A percentile compares a stretch with the other conserved stretches of the same genome.
Evolutionary conservation across 2,329 filamentous ascomycete species (phyloP).

Genomic region (Thermoascus crustaceus): DNA sequence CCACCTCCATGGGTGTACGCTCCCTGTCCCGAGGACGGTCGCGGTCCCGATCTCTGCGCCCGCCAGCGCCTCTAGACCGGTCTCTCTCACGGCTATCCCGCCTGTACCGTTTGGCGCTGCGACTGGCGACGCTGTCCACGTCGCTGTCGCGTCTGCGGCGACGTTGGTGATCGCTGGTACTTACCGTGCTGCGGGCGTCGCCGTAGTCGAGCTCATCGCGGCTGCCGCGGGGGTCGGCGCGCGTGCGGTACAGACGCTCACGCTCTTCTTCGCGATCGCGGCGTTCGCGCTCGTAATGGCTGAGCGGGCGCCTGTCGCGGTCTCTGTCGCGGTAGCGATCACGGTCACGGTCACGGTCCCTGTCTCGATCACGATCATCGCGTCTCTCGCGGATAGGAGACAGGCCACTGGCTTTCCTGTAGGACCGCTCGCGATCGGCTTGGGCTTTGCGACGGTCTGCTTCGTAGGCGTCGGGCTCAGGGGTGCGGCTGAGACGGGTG

Average conservation of each 20-base stretch:
- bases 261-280: constrained; percentile 84
- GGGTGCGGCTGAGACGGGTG: constrained; percentile 67
- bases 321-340: constrained; percentile 35
- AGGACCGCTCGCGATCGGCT: constrained; percentile 87
- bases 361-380: constrained; percentile 30
- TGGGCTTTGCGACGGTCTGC: constrained; percentile 90
- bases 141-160: constrained; percentile 75
- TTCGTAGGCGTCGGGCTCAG: constrained; percentile 91
- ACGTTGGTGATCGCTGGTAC: constrained; percentile 58
- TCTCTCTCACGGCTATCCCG: constrained; percentile 34
- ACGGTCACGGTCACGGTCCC: constrained; percentile 26
- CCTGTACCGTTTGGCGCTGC: constrained; percentile 53
- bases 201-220: constrained; percentile 90
- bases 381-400: constrained; percentile 39
- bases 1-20: constrained; percentile 27
- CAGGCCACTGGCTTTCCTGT: constrained; percentile 67
- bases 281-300: constrained; percentile 69
- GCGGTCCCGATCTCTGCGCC: constrained; percentile 52
- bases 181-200: constrained; percentile 49
- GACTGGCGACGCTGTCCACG: constrained; percentile 51
- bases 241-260: constrained; percentile 73
- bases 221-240: constrained; percentile 70
- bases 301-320: constrained; percentile 22
- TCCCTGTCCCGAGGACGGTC: constrained; percentile 24
- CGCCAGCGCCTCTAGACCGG: constrained; percentile 22